Percentiles rank a stretch among this genome's conserved stretches.
Conservation (phyloP, 441 rosid genomes). For the Geranium incanum region DNA sequence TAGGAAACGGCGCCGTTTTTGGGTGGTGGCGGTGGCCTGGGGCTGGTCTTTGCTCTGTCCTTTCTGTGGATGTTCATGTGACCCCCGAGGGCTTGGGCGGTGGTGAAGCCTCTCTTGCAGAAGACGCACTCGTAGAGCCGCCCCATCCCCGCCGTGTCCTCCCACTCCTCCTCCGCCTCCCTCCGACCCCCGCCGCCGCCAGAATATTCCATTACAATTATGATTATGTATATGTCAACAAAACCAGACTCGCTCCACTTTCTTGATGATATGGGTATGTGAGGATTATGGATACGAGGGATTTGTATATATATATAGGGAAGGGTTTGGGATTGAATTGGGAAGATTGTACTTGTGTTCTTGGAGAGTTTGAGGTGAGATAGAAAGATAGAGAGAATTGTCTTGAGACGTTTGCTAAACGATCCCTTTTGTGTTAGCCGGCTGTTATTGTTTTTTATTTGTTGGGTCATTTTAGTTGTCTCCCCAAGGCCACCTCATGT, state of each 20-base stretch:
- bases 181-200: not conserved
- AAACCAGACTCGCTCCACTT: too few relatives aligned
- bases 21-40: not conserved
- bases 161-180: not conserved
- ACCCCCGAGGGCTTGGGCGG: constrained; percentile 43
- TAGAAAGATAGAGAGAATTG: not conserved
- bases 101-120: constrained; percentile 45
- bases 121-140: constrained; percentile 39
- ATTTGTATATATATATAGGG: too few relatives aligned
- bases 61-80: constrained; percentile 45
- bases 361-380: not conserved
- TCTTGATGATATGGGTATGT: too few relatives aligned
- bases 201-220: not conserved
- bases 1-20: not conserved
- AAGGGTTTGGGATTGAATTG: not conserved
- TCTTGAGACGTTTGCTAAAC: not conserved
- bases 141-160: constrained; percentile 4
- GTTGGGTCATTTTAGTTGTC: not conserved
- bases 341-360: not conserved
- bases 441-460: not conserved
- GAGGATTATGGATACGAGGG: too few relatives aligned
- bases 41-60: constrained; percentile 32
- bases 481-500: not conserved
- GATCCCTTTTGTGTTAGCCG: not conserved
- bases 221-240: too few relatives aligned